Conservation (phyloP, 371 early-diverging fungal genomes). For the Zancudomyces culisetae region DNA sequence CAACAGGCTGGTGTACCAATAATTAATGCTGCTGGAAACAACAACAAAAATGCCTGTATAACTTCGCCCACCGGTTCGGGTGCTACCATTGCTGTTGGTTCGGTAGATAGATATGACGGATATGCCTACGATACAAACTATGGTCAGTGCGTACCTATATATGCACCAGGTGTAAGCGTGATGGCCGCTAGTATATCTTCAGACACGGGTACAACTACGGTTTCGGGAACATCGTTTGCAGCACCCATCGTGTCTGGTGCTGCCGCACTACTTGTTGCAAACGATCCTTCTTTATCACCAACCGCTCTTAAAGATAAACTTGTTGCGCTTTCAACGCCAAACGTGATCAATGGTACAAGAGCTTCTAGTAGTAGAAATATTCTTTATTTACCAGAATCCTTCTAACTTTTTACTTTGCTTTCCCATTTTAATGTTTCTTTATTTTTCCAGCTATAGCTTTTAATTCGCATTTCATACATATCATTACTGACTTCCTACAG, state of each 20-base stretch:
- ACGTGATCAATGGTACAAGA: no score
- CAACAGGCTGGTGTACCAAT: background rate
- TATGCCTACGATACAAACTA: constrained; percentile 81
- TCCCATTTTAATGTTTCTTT: no score
- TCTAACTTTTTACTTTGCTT: no score
- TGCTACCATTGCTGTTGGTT: constrained; percentile 13
- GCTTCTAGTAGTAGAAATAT: no score
- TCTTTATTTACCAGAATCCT: no score
- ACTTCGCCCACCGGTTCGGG: background rate
- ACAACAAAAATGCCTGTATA: background rate
- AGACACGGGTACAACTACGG: constrained; percentile 27
- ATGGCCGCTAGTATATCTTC: constrained; percentile 70
- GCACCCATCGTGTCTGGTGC: constrained; percentile 2
- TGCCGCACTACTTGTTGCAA: constrained; percentile 24
- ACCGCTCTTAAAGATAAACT: constrained; percentile 62
- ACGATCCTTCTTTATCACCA: constrained; percentile 42
- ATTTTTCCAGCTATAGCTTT: no score
- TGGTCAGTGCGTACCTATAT: constrained; percentile 86
- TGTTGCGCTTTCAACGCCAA: constrained; percentile 22
- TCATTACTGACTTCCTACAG: no score
- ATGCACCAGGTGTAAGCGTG: constrained; percentile 89
- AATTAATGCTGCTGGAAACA: constrained; percentile 3
- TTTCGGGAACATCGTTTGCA: constrained; percentile 2
- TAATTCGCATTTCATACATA: no score
- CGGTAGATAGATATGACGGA: constrained; percentile 57